Evolutionary conservation across 2,329 filamentous ascomycete species (phyloP).

Genomic region (Coniochaeta ligniaria): DNA sequence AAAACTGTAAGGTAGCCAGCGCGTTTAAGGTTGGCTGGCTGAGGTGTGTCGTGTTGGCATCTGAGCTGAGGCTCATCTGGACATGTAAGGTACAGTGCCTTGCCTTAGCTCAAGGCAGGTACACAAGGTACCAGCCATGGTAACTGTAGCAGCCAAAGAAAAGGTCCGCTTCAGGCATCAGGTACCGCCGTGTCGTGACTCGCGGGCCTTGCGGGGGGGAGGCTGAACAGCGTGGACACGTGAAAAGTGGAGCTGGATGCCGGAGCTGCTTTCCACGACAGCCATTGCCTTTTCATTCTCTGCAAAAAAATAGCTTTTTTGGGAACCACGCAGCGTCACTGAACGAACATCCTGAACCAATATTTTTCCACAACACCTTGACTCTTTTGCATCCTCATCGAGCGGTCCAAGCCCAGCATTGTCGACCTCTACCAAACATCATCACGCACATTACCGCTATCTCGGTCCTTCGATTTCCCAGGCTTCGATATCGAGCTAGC

Average conservation of each 20-base stretch:
- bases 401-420: neutral
- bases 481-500: neutral
- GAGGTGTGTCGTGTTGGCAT: too few relatives aligned
- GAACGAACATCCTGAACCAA: neutral
- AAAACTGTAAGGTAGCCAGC: too few relatives aligned
- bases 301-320: neutral
- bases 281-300: neutral
- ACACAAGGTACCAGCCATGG: too few relatives aligned
- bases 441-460: neutral
- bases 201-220: too few relatives aligned
- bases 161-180: too few relatives aligned
- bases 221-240: neutral
- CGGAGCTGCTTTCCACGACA: neutral
- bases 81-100: too few relatives aligned
- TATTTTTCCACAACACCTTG: neutral
- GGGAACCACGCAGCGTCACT: neutral
- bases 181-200: too few relatives aligned
- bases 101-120: too few relatives aligned
- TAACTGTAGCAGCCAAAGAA: too few relatives aligned
- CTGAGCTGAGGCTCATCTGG: too few relatives aligned
- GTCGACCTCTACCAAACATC: neutral
- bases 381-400: neutral
- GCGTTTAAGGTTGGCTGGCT: too few relatives aligned
- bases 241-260: neutral
- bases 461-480: neutral